phyloP scores from a whole-genome alignment of 805 yeast species.

The Torulaspora delbrueckii region DNA sequence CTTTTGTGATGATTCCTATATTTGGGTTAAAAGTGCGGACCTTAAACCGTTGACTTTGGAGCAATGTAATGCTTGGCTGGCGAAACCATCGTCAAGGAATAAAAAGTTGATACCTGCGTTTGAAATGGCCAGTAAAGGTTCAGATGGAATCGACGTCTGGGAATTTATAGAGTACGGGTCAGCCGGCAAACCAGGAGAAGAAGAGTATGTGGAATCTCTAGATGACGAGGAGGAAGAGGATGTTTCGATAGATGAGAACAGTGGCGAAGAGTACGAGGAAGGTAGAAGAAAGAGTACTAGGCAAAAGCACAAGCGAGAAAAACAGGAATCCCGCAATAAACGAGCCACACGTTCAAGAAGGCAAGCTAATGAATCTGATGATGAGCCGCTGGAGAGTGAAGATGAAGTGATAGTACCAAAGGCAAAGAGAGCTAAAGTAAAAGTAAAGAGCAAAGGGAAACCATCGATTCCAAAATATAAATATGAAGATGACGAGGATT shows the following conservation, averaged over 20 bases:
- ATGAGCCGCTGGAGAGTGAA: conserved; percentile 6
- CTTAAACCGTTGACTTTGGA: conserved; percentile 19
- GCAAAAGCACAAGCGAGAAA: conserved; percentile 17
- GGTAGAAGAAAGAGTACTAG: conserved; percentile 24
- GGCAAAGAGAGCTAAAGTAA: conserved; percentile 22
- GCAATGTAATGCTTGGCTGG: conserved; percentile 26
- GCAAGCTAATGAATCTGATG: conserved; percentile 9
- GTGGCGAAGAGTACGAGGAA: conserved; percentile 26
- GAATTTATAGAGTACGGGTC: conserved; percentile 37
- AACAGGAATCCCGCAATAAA: conserved; percentile 17
- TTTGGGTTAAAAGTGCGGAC: conserved; percentile 31
- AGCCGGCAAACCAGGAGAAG: conserved; percentile 29
- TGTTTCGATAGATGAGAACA: not conserved
- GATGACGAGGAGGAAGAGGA: conserved; percentile 20
- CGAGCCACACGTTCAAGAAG: conserved; percentile 17
- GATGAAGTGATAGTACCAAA: conserved; percentile 7
- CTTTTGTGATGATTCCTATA: conserved; percentile 34
- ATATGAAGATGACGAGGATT: conserved; percentile 34
- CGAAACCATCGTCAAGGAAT: conserved; percentile 44
- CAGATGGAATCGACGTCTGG: conserved; percentile 32
- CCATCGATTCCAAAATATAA: conserved; percentile 18
- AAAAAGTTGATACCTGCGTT: conserved; percentile 45
- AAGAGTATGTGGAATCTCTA: conserved; percentile 31
- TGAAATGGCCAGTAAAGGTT: conserved; percentile 44
- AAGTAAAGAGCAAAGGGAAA: conserved; percentile 14